These are phyloP conservation scores for Beta macrorhiza DNA, from an alignment of 179 eudicot species.

Conservation along the genomic window DNA sequence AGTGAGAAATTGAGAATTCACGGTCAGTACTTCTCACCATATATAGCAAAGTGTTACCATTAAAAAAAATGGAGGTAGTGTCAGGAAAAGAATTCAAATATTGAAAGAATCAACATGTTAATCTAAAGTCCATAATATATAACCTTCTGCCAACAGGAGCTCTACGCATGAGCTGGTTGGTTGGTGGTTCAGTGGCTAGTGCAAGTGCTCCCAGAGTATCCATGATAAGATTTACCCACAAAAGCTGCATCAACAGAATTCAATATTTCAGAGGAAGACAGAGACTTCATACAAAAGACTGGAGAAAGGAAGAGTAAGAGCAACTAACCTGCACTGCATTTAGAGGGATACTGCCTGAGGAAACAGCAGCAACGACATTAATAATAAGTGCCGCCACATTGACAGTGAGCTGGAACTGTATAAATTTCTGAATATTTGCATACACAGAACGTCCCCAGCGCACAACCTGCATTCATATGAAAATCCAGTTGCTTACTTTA, in stretches of 20 bases:
- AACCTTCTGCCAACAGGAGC: conserved; percentile 96
- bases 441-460: conserved; percentile 98
- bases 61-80: no score
- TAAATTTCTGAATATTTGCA: conserved; percentile 92
- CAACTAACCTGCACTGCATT: conserved; percentile 77
- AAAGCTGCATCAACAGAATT: conserved; percentile 50
- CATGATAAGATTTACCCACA: conserved; percentile 98
- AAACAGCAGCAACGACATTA: conserved; percentile 85
- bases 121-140: background rate
- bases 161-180: conserved; percentile 83
- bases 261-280: background rate
- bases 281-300: background rate
- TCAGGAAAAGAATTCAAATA: no score
- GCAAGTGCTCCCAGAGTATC: conserved; percentile 98
- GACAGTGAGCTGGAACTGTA: conserved; percentile 97
- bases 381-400: conserved; percentile 88
- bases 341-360: conserved; percentile 82
- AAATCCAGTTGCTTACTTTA: background rate
- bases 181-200: conserved; percentile 95
- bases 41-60: no score
- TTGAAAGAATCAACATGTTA: background rate
- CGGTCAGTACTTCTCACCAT: no score
- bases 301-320: conserved; percentile 11
- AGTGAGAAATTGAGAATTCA: no score
- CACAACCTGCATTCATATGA: conserved; percentile 62